Evolutionary conservation across 257 asterid species (phyloP), one percentile per base, ranked within the genome.

Genomic region (Ehretia macrophylla): DNA sequence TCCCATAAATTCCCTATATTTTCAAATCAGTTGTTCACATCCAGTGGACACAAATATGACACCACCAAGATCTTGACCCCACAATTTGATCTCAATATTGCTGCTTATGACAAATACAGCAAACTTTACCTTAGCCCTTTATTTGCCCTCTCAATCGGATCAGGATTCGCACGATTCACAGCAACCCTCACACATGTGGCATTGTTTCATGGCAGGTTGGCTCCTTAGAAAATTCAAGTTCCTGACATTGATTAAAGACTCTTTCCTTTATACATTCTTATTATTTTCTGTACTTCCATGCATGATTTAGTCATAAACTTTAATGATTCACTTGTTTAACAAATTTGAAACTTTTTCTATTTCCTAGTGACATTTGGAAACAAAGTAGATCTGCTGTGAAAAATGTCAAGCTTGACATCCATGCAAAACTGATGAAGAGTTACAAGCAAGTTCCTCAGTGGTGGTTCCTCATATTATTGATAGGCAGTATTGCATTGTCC

Each of bases 101-200:
- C 85, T 8, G 96, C 97, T 49, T 89, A 93, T 52, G 77, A 86
- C 2, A 75, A 50, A 0, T 89, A 93, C 56, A 70, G 99, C 84
- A 93, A 93, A 74, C 96, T 93, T 68, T 93, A 86, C 72, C 99
- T 93, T 49, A 89, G 97, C 65, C 99, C 99, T 57, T 77, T 93
- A 35, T 93, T 89, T 64, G 96, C 97, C 57, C 92, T 89, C 55
- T 93, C 99, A 1, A 86, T 93, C 13, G 99, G 96, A 44, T 93
- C 97, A 0, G 97, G 97, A 18, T 93, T 93, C 8, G 95, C 97
- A n/a, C 74, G 99, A 64, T 85, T 93, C 67, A 85, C 97, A 14
- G 95, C 97, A 1, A 86, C 96, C 9, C 88, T 93, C 68, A 83
- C 95, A 4, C 99, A 93, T 20, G 97, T 93, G 5, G 97, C 97